Conservation (phyloP, 371 early-diverging fungal genomes). For the Mortierella sp. region DNA sequence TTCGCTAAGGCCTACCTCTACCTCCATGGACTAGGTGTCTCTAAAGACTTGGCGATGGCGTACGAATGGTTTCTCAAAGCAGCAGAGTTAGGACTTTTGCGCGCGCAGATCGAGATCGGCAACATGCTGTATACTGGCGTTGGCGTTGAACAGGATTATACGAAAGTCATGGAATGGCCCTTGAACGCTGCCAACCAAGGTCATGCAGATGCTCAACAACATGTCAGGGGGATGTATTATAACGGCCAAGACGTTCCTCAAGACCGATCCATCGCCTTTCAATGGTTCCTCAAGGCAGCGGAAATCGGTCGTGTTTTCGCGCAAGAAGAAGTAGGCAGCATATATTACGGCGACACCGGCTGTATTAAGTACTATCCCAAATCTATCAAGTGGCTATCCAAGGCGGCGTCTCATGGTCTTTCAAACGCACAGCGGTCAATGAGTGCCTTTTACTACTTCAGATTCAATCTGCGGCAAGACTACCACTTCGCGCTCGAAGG, state of each 20-base stretch:
- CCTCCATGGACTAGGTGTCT: background rate
- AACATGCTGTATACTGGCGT: background rate
- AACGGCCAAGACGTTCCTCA: slow-evolving; percentile 65
- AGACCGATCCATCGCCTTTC: slow-evolving; percentile 59
- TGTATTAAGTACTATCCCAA: background rate
- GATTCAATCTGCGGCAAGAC: no score
- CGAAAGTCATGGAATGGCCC: slow-evolving; percentile 68
- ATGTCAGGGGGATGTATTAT: slow-evolving; percentile 21
- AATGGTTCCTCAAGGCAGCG: slow-evolving; percentile 62
- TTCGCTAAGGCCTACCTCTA: background rate
- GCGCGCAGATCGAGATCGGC: background rate
- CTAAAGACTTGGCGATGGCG: background rate
- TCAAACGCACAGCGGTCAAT: background rate
- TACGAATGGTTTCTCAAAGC: background rate
- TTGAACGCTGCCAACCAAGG: slow-evolving; percentile 58
- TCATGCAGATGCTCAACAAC: slow-evolving; percentile 47
- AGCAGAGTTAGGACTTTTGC: background rate
- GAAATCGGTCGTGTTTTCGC: slow-evolving; percentile 36
- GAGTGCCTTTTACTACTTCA: no score
- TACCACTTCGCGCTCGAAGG: background rate
- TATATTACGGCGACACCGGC: background rate
- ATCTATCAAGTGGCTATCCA: slow-evolving; percentile 10
- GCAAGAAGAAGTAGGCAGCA: background rate
- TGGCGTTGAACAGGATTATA: slow-evolving; percentile 63
- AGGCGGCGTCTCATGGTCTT: background rate